phyloP scores from a whole-genome alignment of 2,329 filamentous ascomycete genomes.

The Malbranchea zuffiana region DNA sequence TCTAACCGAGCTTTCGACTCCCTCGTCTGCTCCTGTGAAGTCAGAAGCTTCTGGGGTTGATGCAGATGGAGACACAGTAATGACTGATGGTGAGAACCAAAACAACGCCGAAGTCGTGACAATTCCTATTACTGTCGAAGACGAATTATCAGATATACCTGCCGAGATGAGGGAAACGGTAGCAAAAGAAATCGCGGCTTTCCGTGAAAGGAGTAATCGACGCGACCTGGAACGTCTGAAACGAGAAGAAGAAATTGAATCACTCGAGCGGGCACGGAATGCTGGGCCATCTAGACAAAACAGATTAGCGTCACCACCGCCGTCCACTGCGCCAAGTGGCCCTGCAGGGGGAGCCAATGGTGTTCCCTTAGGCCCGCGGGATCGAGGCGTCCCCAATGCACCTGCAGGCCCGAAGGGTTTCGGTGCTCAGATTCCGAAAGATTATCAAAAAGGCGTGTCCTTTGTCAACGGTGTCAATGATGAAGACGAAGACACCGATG shows the following conservation, averaged over 20 bases:
- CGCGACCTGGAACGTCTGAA: constrained; percentile 79
- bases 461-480: constrained; percentile 71
- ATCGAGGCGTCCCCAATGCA: constrained; percentile 58
- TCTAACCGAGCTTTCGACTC: constrained; percentile 62
- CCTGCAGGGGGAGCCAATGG: constrained; percentile 57
- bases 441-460: constrained; percentile 64
- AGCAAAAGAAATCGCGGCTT: constrained; percentile 84
- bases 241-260: constrained; percentile 85
- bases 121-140: constrained; percentile 75
- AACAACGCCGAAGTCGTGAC: constrained; percentile 72
- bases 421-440: constrained; percentile 52
- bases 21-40: constrained; percentile 40
- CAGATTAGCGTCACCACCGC: constrained; percentile 62
- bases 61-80: constrained; percentile 55
- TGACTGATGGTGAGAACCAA: constrained; percentile 51
- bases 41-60: constrained; percentile 43
- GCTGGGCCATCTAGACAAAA: constrained; percentile 48
- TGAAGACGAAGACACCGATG: constrained; percentile 79
- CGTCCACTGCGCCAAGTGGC: constrained; percentile 50
- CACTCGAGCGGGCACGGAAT: constrained; percentile 66
- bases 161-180: constrained; percentile 94
- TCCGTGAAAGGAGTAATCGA: constrained; percentile 80
- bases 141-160: constrained; percentile 90
- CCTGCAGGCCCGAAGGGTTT: constrained; percentile 60
- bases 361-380: constrained; percentile 63